A percentile compares a stretch with the other conserved stretches of the same genome.
Conservation (phyloP, 306 rosid species). For the Cucumis hystrix region DNA sequence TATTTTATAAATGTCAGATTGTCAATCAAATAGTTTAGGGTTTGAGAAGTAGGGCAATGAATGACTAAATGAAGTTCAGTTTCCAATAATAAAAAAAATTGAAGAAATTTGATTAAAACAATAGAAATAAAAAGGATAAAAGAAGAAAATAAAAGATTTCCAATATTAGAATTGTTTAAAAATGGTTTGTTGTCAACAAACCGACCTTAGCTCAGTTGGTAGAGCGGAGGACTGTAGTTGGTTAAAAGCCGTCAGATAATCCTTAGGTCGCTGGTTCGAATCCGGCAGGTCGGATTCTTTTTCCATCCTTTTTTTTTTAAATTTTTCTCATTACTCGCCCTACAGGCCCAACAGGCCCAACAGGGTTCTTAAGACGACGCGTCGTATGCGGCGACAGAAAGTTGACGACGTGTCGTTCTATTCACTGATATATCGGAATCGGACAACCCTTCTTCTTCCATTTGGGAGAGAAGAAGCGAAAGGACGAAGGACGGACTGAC, state of each 20-base stretch:
- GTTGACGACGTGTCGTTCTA: background rate
- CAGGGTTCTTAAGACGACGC: background rate
- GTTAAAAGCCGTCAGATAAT: background rate
- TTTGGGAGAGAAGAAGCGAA: background rate
- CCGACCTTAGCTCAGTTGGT: constrained; percentile 18
- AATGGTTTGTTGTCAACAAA: background rate
- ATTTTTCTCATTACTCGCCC: background rate
- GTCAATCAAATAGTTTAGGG: no score
- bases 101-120: no score
- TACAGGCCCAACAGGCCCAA: background rate
- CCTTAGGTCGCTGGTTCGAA: constrained; percentile 9
- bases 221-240: constrained; percentile 13
- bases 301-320: background rate
- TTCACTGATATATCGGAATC: background rate
- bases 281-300: constrained; percentile 1
- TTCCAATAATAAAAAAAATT: no score
- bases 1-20: no score
- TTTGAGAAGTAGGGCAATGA: no score
- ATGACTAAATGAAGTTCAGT: no score
- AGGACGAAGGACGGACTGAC: background rate
- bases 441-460: background rate
- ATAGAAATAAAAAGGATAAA: no score
- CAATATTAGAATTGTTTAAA: no score
- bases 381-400: background rate
- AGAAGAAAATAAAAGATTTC: no score